Conservation (phyloP, 306 rosid species). For the Pyrus betulifolia region DNA sequence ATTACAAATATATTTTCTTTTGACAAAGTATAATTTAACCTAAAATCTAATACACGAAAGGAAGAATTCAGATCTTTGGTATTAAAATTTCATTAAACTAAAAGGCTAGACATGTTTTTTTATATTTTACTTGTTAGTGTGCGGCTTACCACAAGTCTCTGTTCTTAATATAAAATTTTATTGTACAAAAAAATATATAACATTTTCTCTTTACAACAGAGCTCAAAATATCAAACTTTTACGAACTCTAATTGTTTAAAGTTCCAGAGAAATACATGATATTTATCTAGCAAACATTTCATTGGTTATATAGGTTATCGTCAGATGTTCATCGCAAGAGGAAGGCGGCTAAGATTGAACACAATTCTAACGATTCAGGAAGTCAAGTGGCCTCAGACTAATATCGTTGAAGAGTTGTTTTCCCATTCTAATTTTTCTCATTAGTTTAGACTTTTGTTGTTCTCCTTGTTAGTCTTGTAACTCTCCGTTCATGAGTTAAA, state of each 20-base stretch:
- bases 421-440: neutral
- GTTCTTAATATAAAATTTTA: no score
- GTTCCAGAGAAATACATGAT: no score
- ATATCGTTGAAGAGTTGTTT: constrained; percentile 10
- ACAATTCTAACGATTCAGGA: constrained; percentile 33
- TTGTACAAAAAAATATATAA: no score
- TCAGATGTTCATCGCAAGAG: constrained; percentile 31
- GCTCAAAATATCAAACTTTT: neutral
- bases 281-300: neutral
- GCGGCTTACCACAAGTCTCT: no score
- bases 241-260: neutral
- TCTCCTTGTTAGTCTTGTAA: neutral
- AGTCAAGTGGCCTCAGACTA: constrained; percentile 58
- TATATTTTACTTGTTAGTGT: no score
- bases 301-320: constrained; percentile 36
- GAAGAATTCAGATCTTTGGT: no score
- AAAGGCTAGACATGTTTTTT: no score
- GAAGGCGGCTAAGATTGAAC: constrained; percentile 28
- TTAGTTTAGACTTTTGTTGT: neutral
- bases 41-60: no score
- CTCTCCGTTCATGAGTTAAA: no score
- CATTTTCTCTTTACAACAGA: neutral
- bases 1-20: no score
- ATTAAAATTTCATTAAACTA: no score
- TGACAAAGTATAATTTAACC: neutral